Conservation (phyloP, 2,329 filamentous ascomycete genomes). For the Clonostachys solani region DNA sequence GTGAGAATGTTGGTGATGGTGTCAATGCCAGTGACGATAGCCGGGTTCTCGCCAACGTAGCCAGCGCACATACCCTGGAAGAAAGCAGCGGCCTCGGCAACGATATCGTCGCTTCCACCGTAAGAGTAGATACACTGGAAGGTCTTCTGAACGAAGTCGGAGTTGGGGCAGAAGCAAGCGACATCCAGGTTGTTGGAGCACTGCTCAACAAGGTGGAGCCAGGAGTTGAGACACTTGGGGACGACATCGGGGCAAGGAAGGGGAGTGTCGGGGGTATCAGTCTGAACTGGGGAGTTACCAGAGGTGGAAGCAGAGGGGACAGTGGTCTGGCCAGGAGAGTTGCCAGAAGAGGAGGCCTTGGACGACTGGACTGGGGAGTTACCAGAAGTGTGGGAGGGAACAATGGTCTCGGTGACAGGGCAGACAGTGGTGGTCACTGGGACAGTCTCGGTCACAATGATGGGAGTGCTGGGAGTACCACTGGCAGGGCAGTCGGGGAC, state of each 20-base stretch:
- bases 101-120: constrained; percentile 60
- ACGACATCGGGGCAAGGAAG: constrained; percentile 66
- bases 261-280: constrained; percentile 21
- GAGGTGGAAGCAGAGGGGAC: constrained; percentile 14
- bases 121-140: constrained; percentile 79
- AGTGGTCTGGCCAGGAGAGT: constrained; percentile 7
- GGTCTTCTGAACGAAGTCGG: constrained; percentile 72
- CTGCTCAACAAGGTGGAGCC: constrained; percentile 62
- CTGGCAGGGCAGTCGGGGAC: constrained; percentile 45
- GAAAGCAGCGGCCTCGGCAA: constrained; percentile 71
- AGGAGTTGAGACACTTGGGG: constrained; percentile 88
- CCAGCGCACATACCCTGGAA: constrained; percentile 88
- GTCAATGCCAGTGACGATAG: constrained; percentile 72
- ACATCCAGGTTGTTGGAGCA: constrained; percentile 83
- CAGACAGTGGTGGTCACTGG: constrained; percentile 57
- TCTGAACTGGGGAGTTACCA: constrained; percentile 5
- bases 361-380: constrained; percentile 8
- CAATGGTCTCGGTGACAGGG: constrained; percentile 52
- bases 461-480: constrained; percentile 28
- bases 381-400: constrained; percentile 18
- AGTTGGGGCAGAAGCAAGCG: constrained; percentile 81
- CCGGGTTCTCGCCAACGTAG: constrained; percentile 74
- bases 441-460: constrained; percentile 48
- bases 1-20: constrained; percentile 58
- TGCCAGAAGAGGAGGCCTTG: constrained; percentile 1